Percentiles rank a stretch among this genome's conserved stretches.
These are phyloP conservation scores for Chara braunii DNA, from an alignment of 139 green algal genomes.

Conservation along the genomic window DNA sequence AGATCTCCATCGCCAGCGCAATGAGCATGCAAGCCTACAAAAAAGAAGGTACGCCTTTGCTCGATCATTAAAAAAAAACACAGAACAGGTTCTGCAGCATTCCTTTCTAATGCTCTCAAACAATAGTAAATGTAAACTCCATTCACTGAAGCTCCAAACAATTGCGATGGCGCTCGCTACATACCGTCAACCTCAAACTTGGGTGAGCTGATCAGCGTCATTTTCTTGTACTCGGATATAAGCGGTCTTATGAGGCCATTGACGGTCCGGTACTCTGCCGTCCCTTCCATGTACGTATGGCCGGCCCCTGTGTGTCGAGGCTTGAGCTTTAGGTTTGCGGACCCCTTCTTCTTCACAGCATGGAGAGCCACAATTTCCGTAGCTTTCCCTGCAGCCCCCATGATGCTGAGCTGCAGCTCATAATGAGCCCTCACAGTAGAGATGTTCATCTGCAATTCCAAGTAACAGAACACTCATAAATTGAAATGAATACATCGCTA, in stretches of 20 bases:
- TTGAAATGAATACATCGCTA: no score
- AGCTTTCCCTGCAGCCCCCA: constrained; percentile 13
- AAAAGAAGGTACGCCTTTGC: no score
- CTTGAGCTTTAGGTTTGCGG: constrained; percentile 20
- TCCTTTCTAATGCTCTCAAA: no score
- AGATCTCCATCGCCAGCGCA: no score
- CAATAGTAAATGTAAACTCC: no score
- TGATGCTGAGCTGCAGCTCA: constrained; percentile 25
- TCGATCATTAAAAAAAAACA: no score
- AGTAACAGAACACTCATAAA: no score
- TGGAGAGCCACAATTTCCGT: constrained; percentile 14
- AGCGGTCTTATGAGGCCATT: constrained; percentile 2
- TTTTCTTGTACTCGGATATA: constrained; percentile 7
- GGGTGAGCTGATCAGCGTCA: constrained; percentile 12
- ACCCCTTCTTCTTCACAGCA: constrained; percentile 32
- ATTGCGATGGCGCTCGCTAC: no score
- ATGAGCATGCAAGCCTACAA: no score
- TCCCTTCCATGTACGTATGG: constrained; percentile 30
- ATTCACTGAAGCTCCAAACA: no score
- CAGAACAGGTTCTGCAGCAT: no score
- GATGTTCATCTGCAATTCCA: constrained; percentile 36
- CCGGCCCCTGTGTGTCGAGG: constrained; percentile 11
- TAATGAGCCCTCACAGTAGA: constrained; percentile 24
- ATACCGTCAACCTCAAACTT: constrained; percentile 28
- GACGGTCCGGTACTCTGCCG: constrained; percentile 15